phyloP scores from a whole-genome alignment of 208 protist species.

The Trypanosoma lewisi region DNA sequence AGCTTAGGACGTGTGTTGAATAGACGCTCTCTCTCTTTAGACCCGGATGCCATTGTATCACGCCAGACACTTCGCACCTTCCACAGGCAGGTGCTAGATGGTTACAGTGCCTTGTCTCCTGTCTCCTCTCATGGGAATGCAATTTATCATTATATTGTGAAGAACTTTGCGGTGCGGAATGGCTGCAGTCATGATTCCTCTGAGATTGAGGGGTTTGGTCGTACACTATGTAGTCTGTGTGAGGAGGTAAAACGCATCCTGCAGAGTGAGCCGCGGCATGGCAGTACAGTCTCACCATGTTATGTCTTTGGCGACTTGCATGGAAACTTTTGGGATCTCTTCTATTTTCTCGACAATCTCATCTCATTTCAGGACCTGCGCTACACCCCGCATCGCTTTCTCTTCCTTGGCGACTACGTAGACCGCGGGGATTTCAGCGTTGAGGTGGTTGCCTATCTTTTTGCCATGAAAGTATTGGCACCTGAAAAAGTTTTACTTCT shows the following conservation, averaged over 20 bases:
- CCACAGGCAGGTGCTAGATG: constrained; percentile 58
- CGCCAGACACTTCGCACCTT: constrained; percentile 73
- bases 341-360: constrained; percentile 92
- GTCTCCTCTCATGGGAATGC: constrained; percentile 71
- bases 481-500: constrained; percentile 92
- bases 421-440: constrained; percentile 95
- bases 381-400: constrained; percentile 92
- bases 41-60: constrained; percentile 80
- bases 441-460: constrained; percentile 90
- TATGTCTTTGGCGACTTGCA: constrained; percentile 95
- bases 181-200: constrained; percentile 71
- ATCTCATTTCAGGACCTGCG: constrained; percentile 90
- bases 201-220: constrained; percentile 83
- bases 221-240: constrained; percentile 78
- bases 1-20: constrained; percentile 23
- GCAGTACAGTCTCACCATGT: constrained; percentile 69
- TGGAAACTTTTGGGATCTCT: constrained; percentile 93
- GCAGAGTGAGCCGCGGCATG: constrained; percentile 70
- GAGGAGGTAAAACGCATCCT: constrained; percentile 69
- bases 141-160: constrained; percentile 86
- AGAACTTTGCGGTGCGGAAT: constrained; percentile 81
- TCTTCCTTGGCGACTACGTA: constrained; percentile 99
- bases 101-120: constrained; percentile 45
- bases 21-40: constrained; percentile 62
- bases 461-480: constrained; percentile 90